Evolutionary conservation across 2,329 filamentous ascomycete genomes (phyloP).

Genomic region (Didymella keratinophila): DNA sequence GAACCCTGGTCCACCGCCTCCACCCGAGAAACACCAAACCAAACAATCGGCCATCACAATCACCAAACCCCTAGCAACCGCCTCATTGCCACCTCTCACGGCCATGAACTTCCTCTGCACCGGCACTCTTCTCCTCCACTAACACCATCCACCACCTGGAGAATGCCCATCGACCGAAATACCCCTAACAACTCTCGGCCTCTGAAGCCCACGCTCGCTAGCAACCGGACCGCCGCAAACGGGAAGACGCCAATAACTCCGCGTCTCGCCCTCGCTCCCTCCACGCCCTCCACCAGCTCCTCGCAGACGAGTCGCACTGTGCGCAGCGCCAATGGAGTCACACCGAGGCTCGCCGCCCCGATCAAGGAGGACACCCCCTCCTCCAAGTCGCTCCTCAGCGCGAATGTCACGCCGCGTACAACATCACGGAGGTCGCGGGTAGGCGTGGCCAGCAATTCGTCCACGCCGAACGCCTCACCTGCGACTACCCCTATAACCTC

Average conservation of each 20-base stretch:
- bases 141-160: conserved; percentile 32
- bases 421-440: conserved; percentile 72
- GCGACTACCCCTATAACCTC: conserved; percentile 50
- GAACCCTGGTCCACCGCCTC: conserved; percentile 16
- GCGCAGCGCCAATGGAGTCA: conserved; percentile 38
- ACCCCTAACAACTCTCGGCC: conserved; percentile 64
- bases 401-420: conserved; percentile 81
- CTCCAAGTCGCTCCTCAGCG: conserved; percentile 65
- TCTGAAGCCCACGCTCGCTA: conserved; percentile 73
- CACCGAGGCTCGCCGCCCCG: conserved; percentile 46
- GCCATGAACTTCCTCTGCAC: conserved; percentile 40
- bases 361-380: conserved; percentile 62
- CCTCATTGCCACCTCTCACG: conserved; percentile 34
- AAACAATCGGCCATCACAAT: conserved; percentile 30
- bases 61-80: conserved; percentile 36
- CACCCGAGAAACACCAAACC: conserved; percentile 16
- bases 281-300: conserved; percentile 31
- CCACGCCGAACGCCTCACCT: conserved; percentile 71
- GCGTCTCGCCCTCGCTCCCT: conserved; percentile 59
- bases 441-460: conserved; percentile 69
- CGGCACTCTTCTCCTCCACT: conserved; percentile 25
- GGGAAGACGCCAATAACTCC: conserved; percentile 64
- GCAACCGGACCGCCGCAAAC: conserved; percentile 60
- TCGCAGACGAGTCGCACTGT: conserved; percentile 39
- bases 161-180: conserved; percentile 50